Conservation (phyloP, 2,329 filamentous ascomycete genomes). For the Pyrenophora tritici-repentis region DNA sequence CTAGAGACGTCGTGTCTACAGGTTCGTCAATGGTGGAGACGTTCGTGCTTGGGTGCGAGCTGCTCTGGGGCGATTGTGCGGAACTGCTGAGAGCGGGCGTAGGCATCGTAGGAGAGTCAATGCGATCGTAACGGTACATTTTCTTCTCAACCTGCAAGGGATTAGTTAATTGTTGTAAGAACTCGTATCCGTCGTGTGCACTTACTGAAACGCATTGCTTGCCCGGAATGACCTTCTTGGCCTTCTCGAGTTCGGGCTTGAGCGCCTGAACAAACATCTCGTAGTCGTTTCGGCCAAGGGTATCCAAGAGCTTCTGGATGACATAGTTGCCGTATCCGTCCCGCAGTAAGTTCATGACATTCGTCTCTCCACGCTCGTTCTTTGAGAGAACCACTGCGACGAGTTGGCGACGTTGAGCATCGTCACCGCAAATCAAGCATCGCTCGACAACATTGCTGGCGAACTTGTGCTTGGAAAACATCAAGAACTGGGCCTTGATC, state of each 20-base stretch:
- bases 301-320: slow-evolving; percentile 80
- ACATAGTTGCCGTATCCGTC: slow-evolving; percentile 97
- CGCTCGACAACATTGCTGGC: slow-evolving; percentile 97
- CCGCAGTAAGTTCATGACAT: slow-evolving; percentile 78
- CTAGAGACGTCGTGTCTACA: slow-evolving; percentile 32
- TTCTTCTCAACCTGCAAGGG: slow-evolving; percentile 52
- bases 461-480: slow-evolving; percentile 90
- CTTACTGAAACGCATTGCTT: slow-evolving; percentile 53
- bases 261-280: slow-evolving; percentile 48
- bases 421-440: slow-evolving; percentile 75
- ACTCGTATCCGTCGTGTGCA: not conserved
- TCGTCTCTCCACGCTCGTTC: slow-evolving; percentile 68
- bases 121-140: slow-evolving; percentile 51
- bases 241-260: slow-evolving; percentile 52
- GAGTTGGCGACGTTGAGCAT: slow-evolving; percentile 72
- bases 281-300: slow-evolving; percentile 49
- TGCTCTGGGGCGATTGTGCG: slow-evolving; percentile 71
- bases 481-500: slow-evolving; percentile 72
- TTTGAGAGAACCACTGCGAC: slow-evolving; percentile 54
- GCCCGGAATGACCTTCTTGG: slow-evolving; percentile 47
- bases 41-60: slow-evolving; percentile 66
- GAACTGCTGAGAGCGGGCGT: slow-evolving; percentile 71
- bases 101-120: slow-evolving; percentile 40
- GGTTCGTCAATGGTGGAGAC: slow-evolving; percentile 59
- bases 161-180: slow-evolving; percentile 8